Base-by-base conservation (phyloP, 495 filamentous ascomycete species). In the Usnea hakonensis region DNA sequence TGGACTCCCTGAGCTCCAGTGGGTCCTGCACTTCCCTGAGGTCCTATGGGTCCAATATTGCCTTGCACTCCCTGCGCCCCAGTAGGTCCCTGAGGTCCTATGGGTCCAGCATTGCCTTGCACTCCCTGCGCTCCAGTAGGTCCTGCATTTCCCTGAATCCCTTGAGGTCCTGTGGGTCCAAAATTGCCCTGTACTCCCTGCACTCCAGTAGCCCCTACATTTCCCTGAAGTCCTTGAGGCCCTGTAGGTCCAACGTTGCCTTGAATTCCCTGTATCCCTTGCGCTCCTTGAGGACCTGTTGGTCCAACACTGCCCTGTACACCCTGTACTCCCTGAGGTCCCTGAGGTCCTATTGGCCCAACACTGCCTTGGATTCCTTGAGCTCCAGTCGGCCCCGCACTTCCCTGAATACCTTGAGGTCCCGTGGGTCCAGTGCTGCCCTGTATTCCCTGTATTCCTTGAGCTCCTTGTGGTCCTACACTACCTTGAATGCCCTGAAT, bases 241-340 rank as follows among this genome's bases (percentile, higher is more conserved):
- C 60, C 60, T 33, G 48, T 35, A 13, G 60, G 50, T 16, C 60
- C 60, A 43, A 14, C 26, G 3, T 11, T 21, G 36, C 60, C 60
- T 33, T 21, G 50, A 9, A 41, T 21, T 7, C 59, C 57, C 28
- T 13, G 21, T 43, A 32, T 9, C 9, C 35, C 36, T 6, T n/a
- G 28, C 38, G 19, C 17, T 35, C 33, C 43, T 16, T 21, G 13
- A 13, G 23, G 9, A 16, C 59, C 59, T 4, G 23, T 37, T 35
- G 58, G 44, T 5, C 44, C 58, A 2, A 8, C 21, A 21, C 26
- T 43, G 10, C 58, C 58, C 13, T 23, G 30, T 23, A 30, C n/a
- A 5, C 58, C 58, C 11, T 21, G 17, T n/a, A 5, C 14, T 3
- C 58, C 58, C 23, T 30, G 30, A 10, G 10, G 1, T 61, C 36